A percentile compares a stretch with the other conserved stretches of the same genome.
Evolutionary conservation across 352 stramenopile genomes (phyloP).

Genomic region (Phytophthora kernoviae): DNA sequence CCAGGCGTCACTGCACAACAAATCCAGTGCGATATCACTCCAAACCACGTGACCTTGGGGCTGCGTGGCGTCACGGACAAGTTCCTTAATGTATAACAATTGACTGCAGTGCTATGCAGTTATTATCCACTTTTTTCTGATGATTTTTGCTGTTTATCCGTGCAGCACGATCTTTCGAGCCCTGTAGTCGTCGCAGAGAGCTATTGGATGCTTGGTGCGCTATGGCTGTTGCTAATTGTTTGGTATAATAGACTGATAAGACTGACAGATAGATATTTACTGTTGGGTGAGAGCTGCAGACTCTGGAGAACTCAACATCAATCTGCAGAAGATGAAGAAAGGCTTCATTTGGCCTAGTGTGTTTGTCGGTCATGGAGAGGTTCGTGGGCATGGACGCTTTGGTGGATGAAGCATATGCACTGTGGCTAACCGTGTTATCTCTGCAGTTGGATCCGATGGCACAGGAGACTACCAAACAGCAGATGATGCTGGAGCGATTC

Average conservation of each 20-base stretch:
- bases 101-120: not conserved
- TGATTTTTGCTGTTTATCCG: not conserved
- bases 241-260: not conserved
- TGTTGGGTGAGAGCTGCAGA: slow-evolving; percentile 44
- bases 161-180: slow-evolving; percentile 90
- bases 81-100: slow-evolving; percentile 89
- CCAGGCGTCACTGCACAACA: slow-evolving; percentile 78
- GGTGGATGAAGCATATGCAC: not conserved
- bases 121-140: not conserved
- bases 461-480: slow-evolving; percentile 93
- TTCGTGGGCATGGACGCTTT: slow-evolving; percentile 23
- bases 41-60: slow-evolving; percentile 90
- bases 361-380: slow-evolving; percentile 86
- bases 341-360: slow-evolving; percentile 94
- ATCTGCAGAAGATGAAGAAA: slow-evolving; percentile 96
- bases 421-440: not conserved
- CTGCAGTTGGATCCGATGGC: slow-evolving; percentile 89
- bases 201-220: slow-evolving; percentile 94
- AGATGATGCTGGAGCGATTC: slow-evolving; percentile 98
- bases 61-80: slow-evolving; percentile 87
- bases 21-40: slow-evolving; percentile 90
- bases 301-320: slow-evolving; percentile 89
- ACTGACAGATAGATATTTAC: not conserved
- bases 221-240: not conserved
- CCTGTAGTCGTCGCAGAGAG: slow-evolving; percentile 94